Evolutionary conservation across 176 grass and related monocot species (phyloP).

Genomic region (Oryza officinalis): DNA sequence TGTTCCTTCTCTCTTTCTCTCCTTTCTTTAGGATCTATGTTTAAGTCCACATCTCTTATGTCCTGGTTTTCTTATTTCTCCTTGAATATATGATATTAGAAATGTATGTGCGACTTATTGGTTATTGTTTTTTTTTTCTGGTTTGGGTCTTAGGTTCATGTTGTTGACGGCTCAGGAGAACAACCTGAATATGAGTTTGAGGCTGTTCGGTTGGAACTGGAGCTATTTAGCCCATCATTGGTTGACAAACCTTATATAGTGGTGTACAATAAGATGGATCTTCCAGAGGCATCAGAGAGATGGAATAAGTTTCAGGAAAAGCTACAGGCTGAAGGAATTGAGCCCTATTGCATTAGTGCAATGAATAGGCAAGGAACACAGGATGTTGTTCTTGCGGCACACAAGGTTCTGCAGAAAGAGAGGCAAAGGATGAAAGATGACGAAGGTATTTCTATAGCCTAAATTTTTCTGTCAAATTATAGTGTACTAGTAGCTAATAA

Average conservation of each 20-base stretch:
- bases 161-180: conserved; percentile 81
- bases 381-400: conserved; percentile 63
- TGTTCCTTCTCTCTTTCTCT: neutral
- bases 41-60: neutral
- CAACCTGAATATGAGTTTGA: conserved; percentile 96
- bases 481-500: neutral
- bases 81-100: neutral
- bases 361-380: conserved; percentile 78
- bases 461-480: conserved; percentile 13
- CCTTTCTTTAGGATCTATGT: neutral
- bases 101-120: neutral
- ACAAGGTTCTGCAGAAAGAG: conserved; percentile 81
- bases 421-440: conserved; percentile 60
- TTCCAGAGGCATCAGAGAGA: conserved; percentile 78
- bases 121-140: conserved; percentile 6
- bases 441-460: conserved; percentile 53
- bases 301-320: conserved; percentile 72
- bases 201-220: conserved; percentile 90
- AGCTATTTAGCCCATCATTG: conserved; percentile 89
- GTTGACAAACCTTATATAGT: conserved; percentile 87
- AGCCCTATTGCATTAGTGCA: conserved; percentile 80
- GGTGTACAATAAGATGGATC: conserved; percentile 95
- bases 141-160: conserved; percentile 71
- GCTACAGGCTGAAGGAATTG: conserved; percentile 52
- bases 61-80: neutral